A percentile compares a stretch with the other conserved stretches of the same genome.
Conservation (phyloP, 768 basidiomycete species). For the Hygrophorus pudorinus region DNA sequence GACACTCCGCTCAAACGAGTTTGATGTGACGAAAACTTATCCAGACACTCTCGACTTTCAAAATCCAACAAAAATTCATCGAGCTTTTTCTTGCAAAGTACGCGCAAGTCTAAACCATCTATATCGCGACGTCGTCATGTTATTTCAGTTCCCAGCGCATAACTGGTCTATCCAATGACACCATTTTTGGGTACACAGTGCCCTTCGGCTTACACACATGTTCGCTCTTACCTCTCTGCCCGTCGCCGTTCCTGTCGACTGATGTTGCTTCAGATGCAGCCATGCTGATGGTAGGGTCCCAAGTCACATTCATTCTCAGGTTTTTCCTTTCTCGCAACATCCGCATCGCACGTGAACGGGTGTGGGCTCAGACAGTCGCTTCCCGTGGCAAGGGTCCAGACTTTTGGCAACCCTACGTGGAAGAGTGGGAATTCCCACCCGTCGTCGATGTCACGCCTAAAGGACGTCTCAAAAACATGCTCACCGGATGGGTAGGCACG, state of each 20-base stretch:
- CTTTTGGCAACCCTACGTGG: conserved; percentile 79
- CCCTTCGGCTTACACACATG: conserved; percentile 69
- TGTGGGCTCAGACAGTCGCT: conserved; percentile 72
- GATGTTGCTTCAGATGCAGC: conserved; percentile 48
- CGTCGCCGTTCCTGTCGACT: not conserved
- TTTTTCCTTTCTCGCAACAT: conserved; percentile 85
- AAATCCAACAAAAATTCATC: conserved; percentile 61
- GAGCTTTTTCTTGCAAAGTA: conserved; percentile 55
- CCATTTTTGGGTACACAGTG: conserved; percentile 51
- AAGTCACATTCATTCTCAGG: conserved; percentile 63
- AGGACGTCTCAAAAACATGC: conserved; percentile 22
- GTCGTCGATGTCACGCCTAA: conserved; percentile 19
- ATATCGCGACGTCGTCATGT: not conserved
- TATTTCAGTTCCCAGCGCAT: conserved; percentile 47
- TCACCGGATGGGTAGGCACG: conserved; percentile 28
- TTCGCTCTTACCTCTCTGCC: conserved; percentile 21
- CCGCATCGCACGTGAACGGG: conserved; percentile 65
- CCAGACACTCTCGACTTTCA: conserved; percentile 60
- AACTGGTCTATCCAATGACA: conserved; percentile 51
- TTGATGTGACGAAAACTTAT: not conserved
- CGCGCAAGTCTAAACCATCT: conserved; percentile 7
- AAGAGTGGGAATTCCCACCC: conserved; percentile 69
- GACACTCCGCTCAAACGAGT: not conserved
- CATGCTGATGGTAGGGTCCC: conserved; percentile 59
- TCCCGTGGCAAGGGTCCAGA: conserved; percentile 75